Percentiles rank a stretch among this genome's conserved stretches.
These are phyloP conservation scores for Allomyces arbusculus DNA, from an alignment of 192 early-diverging fungal genomes.

Conservation along the genomic window DNA sequence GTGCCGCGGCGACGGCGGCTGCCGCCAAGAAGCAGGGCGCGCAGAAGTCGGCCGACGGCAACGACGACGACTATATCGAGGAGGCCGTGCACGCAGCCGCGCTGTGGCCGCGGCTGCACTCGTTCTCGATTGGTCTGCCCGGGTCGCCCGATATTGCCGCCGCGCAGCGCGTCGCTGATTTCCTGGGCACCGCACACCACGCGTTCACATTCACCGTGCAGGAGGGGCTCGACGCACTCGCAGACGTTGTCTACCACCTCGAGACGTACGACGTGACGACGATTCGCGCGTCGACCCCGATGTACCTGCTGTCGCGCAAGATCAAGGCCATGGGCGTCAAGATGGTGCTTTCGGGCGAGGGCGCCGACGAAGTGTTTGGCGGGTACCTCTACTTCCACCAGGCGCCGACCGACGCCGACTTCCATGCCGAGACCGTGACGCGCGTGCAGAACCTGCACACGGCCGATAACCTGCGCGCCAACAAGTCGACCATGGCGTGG, in stretches of 20 bases:
- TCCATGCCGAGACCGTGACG: constrained; percentile 77
- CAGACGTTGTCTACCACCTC: constrained; percentile 88
- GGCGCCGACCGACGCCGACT: constrained; percentile 54
- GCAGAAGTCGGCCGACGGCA: neutral
- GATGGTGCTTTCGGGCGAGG: constrained; percentile 97
- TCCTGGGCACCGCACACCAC: constrained; percentile 82
- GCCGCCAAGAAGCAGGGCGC: neutral
- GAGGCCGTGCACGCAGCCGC: constrained; percentile 18
- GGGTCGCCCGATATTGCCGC: constrained; percentile 83
- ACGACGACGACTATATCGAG: neutral
- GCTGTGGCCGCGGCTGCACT: constrained; percentile 80
- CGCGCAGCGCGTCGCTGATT: constrained; percentile 72
- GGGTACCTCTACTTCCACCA: constrained; percentile 97
- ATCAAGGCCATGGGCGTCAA: constrained; percentile 98
- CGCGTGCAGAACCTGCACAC: constrained; percentile 96
- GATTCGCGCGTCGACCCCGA: constrained; percentile 92
- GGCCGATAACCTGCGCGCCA: constrained; percentile 88
- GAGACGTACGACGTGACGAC: constrained; percentile 99
- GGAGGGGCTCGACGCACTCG: constrained; percentile 86
- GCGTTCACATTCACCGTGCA: constrained; percentile 90
- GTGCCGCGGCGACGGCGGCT: neutral
- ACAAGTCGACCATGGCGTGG: constrained; percentile 99
- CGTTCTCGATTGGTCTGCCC: constrained; percentile 88
- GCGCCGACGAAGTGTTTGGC: constrained; percentile 89
- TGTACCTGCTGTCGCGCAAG: constrained; percentile 94